Evolutionary conservation across 371 early-diverging fungal species (phyloP), one percentile per base, ranked within the genome.

Genomic region (Funneliformis caledonium): DNA sequence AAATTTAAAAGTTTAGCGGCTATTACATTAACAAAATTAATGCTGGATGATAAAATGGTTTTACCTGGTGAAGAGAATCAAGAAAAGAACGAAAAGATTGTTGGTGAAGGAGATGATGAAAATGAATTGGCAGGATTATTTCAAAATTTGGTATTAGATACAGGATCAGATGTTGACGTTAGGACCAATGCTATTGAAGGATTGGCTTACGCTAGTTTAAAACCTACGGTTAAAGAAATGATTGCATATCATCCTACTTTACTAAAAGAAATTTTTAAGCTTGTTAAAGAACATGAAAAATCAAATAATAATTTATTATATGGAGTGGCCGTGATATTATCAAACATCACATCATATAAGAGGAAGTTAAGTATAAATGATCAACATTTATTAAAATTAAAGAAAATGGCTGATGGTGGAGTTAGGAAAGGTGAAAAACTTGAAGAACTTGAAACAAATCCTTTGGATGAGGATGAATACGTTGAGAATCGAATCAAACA

Each of bases 361-460:
- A 90, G 89, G 45, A 88, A 90, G 12, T 84, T 96, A 43, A 89
- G 89, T 62, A 93, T 93, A 22, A 94, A 96, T 82, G 93, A 97
- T 83, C 87, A 93, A 83, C 95, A 96, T 78, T 87, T 95, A 84
- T 86, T 90, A 61, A 93, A 94, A 83, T 81, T 97, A 62, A 87
- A 91, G 45, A 91, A 91, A 50, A 83, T 96, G 76, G 90, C 92
- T 31, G 56, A 52, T 16, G 56, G 56, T 16, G 56, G 19, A 52
- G 19, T 5, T 16, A 52, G 56, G 37, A 37, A 37, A 37, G 88
- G 90, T 9, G 89, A 87, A 56, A 84, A 85, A 26, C 26, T 26
- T 14, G 61, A 72, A 26, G 65, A 67, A 0, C 78, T 81, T 16
- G 89, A 88, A 0, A 47, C 52, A 2, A 86, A 90, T 72, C 88